Conservation (phyloP, 1,284 basidiomycete genomes). For the Ustilago loliicola region DNA sequence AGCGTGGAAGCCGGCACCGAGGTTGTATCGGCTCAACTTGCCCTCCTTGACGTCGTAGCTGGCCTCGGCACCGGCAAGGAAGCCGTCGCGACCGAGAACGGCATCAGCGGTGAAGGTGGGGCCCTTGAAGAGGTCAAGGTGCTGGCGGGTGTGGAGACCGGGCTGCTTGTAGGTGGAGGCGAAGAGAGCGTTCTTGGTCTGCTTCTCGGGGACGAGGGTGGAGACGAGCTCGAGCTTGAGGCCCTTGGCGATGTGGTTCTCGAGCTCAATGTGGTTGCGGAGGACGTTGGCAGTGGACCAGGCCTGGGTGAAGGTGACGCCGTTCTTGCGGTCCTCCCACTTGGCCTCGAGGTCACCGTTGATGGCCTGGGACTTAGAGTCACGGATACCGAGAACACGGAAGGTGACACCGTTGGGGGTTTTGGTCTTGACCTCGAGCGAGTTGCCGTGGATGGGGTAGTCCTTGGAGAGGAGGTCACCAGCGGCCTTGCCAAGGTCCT, state of each 20-base stretch:
- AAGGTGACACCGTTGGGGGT: slow-evolving; percentile 77
- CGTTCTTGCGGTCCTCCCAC: slow-evolving; percentile 69
- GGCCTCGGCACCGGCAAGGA: slow-evolving; percentile 95
- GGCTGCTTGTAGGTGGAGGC: slow-evolving; percentile 96
- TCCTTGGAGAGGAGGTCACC: slow-evolving; percentile 94
- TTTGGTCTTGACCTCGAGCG: slow-evolving; percentile 85
- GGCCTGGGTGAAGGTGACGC: slow-evolving; percentile 73
- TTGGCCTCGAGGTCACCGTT: slow-evolving; percentile 70
- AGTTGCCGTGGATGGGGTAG: slow-evolving; percentile 83
- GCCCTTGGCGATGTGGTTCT: slow-evolving; percentile 95
- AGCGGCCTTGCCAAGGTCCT: slow-evolving; percentile 80
- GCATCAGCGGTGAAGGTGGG: slow-evolving; percentile 93
- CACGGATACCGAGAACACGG: slow-evolving; percentile 70
- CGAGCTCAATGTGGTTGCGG: slow-evolving; percentile 89
- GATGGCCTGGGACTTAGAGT: slow-evolving; percentile 69
- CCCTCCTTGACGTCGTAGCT: slow-evolving; percentile 96
- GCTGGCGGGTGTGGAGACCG: slow-evolving; percentile 90
- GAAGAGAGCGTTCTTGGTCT: slow-evolving; percentile 77
- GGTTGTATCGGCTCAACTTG: slow-evolving; percentile 90
- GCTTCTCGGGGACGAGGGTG: slow-evolving; percentile 85
- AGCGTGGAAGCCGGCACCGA: slow-evolving; percentile 92
- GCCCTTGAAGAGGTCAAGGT: slow-evolving; percentile 96
- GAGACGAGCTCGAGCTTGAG: slow-evolving; percentile 94
- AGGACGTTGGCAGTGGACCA: slow-evolving; percentile 92
- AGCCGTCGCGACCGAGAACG: slow-evolving; percentile 93